Percentiles rank a stretch among this genome's conserved stretches.
phyloP scores from a whole-genome alignment of 257 asterid genomes.

The Solanum ahanhuiri region DNA sequence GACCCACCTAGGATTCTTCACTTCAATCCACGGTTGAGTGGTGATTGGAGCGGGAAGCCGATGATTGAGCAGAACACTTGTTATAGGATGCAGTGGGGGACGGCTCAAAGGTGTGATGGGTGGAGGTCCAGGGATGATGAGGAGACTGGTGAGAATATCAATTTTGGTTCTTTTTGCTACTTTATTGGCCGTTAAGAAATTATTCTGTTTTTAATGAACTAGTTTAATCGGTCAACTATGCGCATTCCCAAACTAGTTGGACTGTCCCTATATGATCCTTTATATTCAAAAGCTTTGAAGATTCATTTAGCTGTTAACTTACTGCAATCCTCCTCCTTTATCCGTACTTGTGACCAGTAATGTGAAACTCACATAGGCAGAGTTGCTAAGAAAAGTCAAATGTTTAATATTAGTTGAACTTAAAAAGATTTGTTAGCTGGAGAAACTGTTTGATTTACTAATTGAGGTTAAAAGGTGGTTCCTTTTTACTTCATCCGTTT shows the following conservation, averaged over 20 bases:
- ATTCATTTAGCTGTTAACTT: neutral
- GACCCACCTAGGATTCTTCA: conserved; percentile 77
- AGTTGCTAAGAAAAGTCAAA: neutral
- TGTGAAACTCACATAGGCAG: neutral
- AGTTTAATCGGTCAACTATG: neutral
- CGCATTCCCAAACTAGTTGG: neutral
- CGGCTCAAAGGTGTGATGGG: conserved; percentile 83
- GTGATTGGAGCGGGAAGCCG: conserved; percentile 85
- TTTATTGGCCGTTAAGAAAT: neutral
- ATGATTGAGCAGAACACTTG: conserved; percentile 88
- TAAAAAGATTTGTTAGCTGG: neutral
- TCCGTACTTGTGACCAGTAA: neutral
- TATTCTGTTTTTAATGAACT: neutral
- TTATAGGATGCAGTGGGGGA: conserved; percentile 86
- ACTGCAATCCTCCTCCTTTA: neutral
- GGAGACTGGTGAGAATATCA: conserved; percentile 62
- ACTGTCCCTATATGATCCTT: neutral
- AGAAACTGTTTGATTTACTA: neutral
- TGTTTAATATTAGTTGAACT: neutral
- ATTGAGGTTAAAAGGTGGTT: neutral
- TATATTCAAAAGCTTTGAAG: neutral
- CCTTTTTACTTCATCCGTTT: neutral
- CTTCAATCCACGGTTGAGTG: conserved; percentile 63
- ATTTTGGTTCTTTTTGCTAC: conserved; percentile 21
- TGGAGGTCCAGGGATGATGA: conserved; percentile 85